Evolutionary conservation across 2,329 filamentous ascomycete genomes (phyloP).

Genomic region (Piedraia hortae): DNA sequence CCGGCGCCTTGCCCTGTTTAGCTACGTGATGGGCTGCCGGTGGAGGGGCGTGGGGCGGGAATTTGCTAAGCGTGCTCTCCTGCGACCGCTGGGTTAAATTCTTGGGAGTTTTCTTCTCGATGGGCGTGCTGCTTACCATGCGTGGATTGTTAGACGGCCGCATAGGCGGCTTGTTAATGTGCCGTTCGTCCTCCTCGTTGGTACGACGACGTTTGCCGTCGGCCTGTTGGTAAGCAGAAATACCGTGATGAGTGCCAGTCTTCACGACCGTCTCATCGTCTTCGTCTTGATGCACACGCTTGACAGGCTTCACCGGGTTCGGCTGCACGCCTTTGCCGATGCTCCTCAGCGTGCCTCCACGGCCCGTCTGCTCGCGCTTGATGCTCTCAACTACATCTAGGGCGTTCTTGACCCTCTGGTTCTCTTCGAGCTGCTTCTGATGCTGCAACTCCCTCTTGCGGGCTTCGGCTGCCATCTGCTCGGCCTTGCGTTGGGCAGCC

Average conservation of each 20-base stretch:
- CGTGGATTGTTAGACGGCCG: conserved; percentile 46
- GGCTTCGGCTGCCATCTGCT: conserved; percentile 21
- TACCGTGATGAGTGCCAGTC: conserved; percentile 28
- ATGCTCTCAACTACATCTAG: conserved; percentile 13
- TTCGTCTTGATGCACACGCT: conserved; percentile 44
- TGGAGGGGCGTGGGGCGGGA: conserved; percentile 29
- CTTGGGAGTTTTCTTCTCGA: background rate
- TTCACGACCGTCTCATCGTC: conserved; percentile 29
- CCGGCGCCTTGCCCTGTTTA: conserved; percentile 34
- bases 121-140: conserved; percentile 27
- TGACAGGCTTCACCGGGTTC: conserved; percentile 43
- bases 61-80: conserved; percentile 30
- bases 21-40: conserved; percentile 20
- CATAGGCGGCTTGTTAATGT: conserved; percentile 58
- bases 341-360: conserved; percentile 22
- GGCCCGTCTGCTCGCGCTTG: conserved; percentile 12
- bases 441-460: conserved; percentile 14
- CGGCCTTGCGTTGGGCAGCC: conserved; percentile 14
- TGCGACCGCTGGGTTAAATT: no score
- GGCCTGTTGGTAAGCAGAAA: conserved; percentile 26
- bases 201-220: conserved; percentile 61
- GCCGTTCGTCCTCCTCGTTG: conserved; percentile 36
- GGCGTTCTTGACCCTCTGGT: conserved; percentile 9
- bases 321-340: conserved; percentile 35
- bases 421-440: conserved; percentile 8